phyloP scores from a whole-genome alignment of 768 basidiomycete species.

The Panus rudis region DNA sequence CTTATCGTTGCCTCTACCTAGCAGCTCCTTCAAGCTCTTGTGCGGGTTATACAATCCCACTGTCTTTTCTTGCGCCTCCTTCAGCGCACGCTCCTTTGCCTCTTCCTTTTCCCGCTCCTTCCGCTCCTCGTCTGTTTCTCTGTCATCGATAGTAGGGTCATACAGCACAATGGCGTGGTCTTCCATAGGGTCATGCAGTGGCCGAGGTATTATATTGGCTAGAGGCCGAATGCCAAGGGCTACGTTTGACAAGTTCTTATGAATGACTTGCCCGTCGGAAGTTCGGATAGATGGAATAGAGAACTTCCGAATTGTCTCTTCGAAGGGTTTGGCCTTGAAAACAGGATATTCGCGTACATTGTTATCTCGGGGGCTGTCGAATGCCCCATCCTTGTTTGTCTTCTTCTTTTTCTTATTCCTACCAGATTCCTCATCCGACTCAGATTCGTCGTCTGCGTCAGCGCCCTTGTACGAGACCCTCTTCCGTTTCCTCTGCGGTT shows the following conservation, averaged over 20 bases:
- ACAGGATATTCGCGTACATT: slow-evolving; percentile 67
- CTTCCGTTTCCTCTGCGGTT: slow-evolving; percentile 78
- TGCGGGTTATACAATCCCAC: slow-evolving; percentile 82
- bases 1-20: slow-evolving; percentile 67
- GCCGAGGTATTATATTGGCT: slow-evolving; percentile 76
- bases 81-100: slow-evolving; percentile 51
- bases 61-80: slow-evolving; percentile 64
- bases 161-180: slow-evolving; percentile 97
- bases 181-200: slow-evolving; percentile 95
- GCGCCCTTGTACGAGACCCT: slow-evolving; percentile 78
- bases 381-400: slow-evolving; percentile 44
- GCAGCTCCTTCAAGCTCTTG: slow-evolving; percentile 75
- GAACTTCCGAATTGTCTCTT: slow-evolving; percentile 56
- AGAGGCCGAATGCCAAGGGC: slow-evolving; percentile 84
- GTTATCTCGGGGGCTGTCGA: slow-evolving; percentile 50
- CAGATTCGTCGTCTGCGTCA: slow-evolving; percentile 45
- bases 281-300: slow-evolving; percentile 76
- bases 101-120: slow-evolving; percentile 70
- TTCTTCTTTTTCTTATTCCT: slow-evolving; percentile 64
- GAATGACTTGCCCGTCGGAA: slow-evolving; percentile 59
- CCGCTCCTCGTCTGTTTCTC: slow-evolving; percentile 84
- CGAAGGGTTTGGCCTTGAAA: slow-evolving; percentile 75
- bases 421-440: slow-evolving; percentile 49
- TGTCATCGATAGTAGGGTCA: slow-evolving; percentile 91
- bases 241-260: slow-evolving; percentile 51